These are phyloP conservation scores for Stereocaulon alpinum DNA, from an alignment of 495 filamentous ascomycete genomes.

Conservation along the genomic window DNA sequence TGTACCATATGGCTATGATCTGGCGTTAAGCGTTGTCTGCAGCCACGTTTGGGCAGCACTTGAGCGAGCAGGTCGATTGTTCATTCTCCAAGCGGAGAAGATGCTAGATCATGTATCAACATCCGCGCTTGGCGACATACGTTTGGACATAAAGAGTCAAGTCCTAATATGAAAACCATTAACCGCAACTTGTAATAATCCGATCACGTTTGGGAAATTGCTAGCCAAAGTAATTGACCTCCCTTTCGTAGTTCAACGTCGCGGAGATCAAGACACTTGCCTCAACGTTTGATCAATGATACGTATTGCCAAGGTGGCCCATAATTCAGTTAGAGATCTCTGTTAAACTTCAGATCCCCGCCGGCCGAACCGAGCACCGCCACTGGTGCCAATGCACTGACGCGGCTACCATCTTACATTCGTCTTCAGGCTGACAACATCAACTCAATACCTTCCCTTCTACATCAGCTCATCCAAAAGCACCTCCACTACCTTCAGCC, in stretches of 20 bases:
- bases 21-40: background rate
- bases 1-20: slow-evolving; percentile 1
- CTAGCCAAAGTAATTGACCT: too few relatives aligned
- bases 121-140: background rate
- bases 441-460: background rate
- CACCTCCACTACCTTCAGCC: background rate
- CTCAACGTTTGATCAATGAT: too few relatives aligned
- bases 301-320: too few relatives aligned
- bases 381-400: slow-evolving; percentile 3
- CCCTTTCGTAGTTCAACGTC: too few relatives aligned
- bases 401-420: slow-evolving; percentile 2
- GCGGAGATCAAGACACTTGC: too few relatives aligned
- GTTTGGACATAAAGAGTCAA: background rate
- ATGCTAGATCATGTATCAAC: background rate
- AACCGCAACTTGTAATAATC: background rate
- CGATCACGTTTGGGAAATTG: background rate
- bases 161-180: background rate
- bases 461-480: background rate
- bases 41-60: background rate
- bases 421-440: background rate
- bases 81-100: background rate
- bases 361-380: slow-evolving; percentile 1
- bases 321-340: background rate
- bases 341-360: background rate
- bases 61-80: background rate